These are phyloP conservation scores for Lachnellula hyalina DNA, from an alignment of 2,329 filamentous ascomycete genomes.

Conservation along the genomic window DNA sequence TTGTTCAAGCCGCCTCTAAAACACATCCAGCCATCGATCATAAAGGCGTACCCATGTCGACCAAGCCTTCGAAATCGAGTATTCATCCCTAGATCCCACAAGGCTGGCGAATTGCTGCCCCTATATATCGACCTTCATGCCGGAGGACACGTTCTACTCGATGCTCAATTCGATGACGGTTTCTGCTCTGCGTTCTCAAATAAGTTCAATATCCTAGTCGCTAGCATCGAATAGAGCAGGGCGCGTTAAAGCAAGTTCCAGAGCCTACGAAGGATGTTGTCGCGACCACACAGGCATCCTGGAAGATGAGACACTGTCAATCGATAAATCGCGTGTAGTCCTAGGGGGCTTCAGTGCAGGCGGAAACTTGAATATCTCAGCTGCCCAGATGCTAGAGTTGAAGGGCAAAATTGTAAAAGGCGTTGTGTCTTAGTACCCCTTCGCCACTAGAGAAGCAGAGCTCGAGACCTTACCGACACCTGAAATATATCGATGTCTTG, in stretches of 20 bases:
- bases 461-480: slow-evolving; percentile 31
- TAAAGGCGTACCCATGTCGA: slow-evolving; percentile 27
- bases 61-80: slow-evolving; percentile 29
- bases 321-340: slow-evolving; percentile 38
- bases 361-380: slow-evolving; percentile 42
- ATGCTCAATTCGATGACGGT: slow-evolving; percentile 40
- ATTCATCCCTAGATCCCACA: slow-evolving; percentile 37
- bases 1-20: slow-evolving; percentile 3
- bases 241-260: slow-evolving; percentile 41
- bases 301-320: slow-evolving; percentile 39
- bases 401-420: slow-evolving; percentile 29
- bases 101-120: slow-evolving; percentile 33
- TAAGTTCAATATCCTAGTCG: slow-evolving; percentile 37
- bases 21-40: slow-evolving; percentile 15
- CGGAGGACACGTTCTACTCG: slow-evolving; percentile 43
- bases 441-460: slow-evolving; percentile 27
- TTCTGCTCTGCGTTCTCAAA: slow-evolving; percentile 42
- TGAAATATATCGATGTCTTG: slow-evolving; percentile 13
- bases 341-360: slow-evolving; percentile 48
- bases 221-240: slow-evolving; percentile 46
- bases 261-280: slow-evolving; percentile 40
- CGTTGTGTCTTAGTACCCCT: slow-evolving; percentile 37
- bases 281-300: slow-evolving; percentile 39
- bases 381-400: slow-evolving; percentile 36
- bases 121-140: slow-evolving; percentile 47